phyloP scores from a whole-genome alignment of 2,329 filamentous ascomycete species.

The Tolypocladium tropicale region DNA sequence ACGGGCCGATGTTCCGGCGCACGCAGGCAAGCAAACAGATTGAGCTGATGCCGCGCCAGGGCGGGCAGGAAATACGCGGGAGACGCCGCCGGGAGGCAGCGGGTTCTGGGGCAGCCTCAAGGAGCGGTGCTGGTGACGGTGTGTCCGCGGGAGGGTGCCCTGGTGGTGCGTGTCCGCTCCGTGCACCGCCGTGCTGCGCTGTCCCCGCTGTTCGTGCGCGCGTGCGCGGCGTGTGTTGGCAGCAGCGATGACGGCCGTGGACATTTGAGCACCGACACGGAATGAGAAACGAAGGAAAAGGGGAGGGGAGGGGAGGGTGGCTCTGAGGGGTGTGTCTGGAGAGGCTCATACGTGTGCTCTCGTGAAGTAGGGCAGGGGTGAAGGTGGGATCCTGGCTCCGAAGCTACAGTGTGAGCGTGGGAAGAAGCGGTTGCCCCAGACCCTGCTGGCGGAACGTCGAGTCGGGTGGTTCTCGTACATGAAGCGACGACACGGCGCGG shows the following conservation, averaged over 20 bases:
- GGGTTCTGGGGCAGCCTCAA: not conserved
- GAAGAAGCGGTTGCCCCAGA: not conserved
- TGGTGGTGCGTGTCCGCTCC: not conserved
- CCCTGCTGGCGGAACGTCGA: not conserved
- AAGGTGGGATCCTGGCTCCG: not conserved
- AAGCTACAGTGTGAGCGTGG: not conserved
- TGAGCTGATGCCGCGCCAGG: not conserved
- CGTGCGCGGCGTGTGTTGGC: not conserved
- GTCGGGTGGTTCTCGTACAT: too few species aligned
- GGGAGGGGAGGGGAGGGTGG: too few species aligned
- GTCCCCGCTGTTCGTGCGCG: not conserved
- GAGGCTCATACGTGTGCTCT: too few species aligned
- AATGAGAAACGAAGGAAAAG: not conserved
- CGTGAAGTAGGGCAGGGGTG: not conserved
- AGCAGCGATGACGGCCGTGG: not conserved
- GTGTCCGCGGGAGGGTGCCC: not conserved
- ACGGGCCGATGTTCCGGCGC: not conserved
- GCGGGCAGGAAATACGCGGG: not conserved
- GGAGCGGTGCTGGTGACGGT: not conserved
- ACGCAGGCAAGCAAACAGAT: not conserved
- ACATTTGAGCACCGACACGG: not conserved
- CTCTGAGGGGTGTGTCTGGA: not conserved
- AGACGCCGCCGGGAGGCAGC: not conserved
- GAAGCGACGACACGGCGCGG: not conserved
- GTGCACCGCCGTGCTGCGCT: not conserved